Evolutionary conservation across 225 moss, liverwort and hornwort species (phyloP).

Genomic region (Antitrichia curtipendula): DNA sequence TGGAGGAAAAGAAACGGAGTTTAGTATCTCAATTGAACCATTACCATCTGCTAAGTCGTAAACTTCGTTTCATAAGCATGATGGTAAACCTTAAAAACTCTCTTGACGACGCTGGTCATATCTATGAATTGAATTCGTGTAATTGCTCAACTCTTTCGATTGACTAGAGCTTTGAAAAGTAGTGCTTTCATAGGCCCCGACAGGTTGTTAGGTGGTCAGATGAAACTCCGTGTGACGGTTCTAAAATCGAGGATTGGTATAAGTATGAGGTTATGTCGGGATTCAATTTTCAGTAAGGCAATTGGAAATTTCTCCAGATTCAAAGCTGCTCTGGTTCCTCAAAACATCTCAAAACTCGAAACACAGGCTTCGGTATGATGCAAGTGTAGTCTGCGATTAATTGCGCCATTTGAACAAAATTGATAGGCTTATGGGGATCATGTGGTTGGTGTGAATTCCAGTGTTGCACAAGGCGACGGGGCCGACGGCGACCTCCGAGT

Average conservation of each 20-base stretch:
- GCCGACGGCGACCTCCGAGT: constrained; percentile 59
- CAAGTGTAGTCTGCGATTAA: no score
- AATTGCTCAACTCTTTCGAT: not conserved
- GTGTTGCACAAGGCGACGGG: constrained; percentile 65
- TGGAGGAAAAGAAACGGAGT: not conserved
- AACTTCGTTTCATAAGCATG: not conserved
- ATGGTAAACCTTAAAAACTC: not conserved
- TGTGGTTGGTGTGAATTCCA: not conserved
- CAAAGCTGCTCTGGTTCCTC: not conserved
- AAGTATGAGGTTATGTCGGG: not conserved
- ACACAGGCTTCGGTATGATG: no score
- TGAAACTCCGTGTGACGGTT: not conserved
- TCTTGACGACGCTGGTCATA: not conserved
- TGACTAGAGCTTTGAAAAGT: not conserved
- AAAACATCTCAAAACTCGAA: not conserved
- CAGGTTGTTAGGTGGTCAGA: not conserved
- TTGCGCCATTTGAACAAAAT: no score
- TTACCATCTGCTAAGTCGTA: not conserved
- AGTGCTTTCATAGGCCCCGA: no score
- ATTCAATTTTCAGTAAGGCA: not conserved
- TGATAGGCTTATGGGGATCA: not conserved
- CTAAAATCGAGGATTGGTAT: not conserved
- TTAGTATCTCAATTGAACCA: not conserved
- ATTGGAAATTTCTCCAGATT: not conserved
- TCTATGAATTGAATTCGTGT: not conserved